Evolutionary conservation across 306 rosid species (phyloP), one percentile per base, ranked within the genome.

Genomic region (Gastrolobium bilobum): DNA sequence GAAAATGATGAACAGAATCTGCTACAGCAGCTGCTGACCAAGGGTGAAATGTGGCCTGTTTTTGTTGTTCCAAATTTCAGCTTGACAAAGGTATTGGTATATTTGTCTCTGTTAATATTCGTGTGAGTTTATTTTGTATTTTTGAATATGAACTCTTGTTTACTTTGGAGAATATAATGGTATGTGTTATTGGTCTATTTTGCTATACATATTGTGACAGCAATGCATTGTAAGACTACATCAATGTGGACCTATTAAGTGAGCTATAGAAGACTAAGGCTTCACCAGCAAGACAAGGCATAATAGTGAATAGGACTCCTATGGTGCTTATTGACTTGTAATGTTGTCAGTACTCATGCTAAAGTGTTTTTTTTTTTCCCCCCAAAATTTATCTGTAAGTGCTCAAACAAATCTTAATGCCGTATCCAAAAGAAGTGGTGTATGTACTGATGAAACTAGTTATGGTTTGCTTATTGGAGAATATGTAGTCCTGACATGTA

Each of bases 41-140:
- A 69, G 82, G 87, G 65, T 80, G 94, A 89, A 35, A 80, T 66
- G 3, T 91, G 98, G 97, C 99, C 97, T 79, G 89, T 85, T 82
- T 88, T 88, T 88, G 83, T 78, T 37, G 78, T 81, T 68, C 88
- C 87, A 7, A 81, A 87, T 66, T 87, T 88, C 62, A 73, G 73
- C 78, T 35, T 75, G 73, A 77, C 73, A 62, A 90, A 86, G 85
- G 90, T 79, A 86, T 84, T 68, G 43, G 69, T 38, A 35, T 68
- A 59, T 78, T 77, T 61, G 58, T 61, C 39, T 76, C 66, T 40
- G 26, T 73, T 39, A 84, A 35, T 83, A 54, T 81, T 52, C 20
- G 57, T 81, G 68, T 81, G 68, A 60, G 38, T 57, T 70, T 50
- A 34, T 11, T 43, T 51, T 72, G 37, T 6, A 37, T 68, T 62